Evolutionary conservation across 1,284 basidiomycete species (phyloP).

Genomic region (Pulchroboletus neoregius): DNA sequence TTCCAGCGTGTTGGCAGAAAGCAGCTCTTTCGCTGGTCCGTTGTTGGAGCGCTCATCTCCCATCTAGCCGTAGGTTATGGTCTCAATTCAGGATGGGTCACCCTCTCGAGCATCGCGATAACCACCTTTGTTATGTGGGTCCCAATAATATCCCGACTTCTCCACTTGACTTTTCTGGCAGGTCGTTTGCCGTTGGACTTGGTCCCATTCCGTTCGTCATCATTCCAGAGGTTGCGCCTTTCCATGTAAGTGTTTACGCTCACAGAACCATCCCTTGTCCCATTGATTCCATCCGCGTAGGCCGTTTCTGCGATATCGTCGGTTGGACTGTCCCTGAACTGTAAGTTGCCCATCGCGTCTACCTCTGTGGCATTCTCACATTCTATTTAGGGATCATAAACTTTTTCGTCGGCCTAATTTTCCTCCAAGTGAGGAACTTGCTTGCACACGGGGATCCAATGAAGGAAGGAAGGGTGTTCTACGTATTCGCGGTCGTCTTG

Average conservation of each 20-base stretch:
- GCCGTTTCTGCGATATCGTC: slow-evolving; percentile 84
- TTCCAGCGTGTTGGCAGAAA: slow-evolving; percentile 64
- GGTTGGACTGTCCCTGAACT: slow-evolving; percentile 80
- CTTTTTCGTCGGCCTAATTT: slow-evolving; percentile 77
- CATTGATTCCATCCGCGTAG: slow-evolving; percentile 35
- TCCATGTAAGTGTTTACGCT: slow-evolving; percentile 48
- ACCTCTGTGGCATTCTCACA: background rate
- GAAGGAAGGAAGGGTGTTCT: slow-evolving; percentile 81
- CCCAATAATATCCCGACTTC: background rate
- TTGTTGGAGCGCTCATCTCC: slow-evolving; percentile 60
- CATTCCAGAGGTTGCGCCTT: slow-evolving; percentile 87
- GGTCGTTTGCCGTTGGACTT: slow-evolving; percentile 86
- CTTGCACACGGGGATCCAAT: slow-evolving; percentile 59
- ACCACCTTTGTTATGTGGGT: slow-evolving; percentile 79
- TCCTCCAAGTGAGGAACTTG: slow-evolving; percentile 76
- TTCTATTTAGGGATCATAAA: slow-evolving; percentile 66
- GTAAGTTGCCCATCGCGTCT: slow-evolving; percentile 38
- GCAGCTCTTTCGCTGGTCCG: slow-evolving; percentile 54
- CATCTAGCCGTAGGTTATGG: slow-evolving; percentile 70
- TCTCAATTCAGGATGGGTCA: slow-evolving; percentile 57
- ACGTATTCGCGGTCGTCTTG: slow-evolving; percentile 62
- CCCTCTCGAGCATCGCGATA: slow-evolving; percentile 73
- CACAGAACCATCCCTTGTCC: background rate
- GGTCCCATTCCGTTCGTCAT: slow-evolving; percentile 92
- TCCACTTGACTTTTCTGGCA: slow-evolving; percentile 27